Conservation (phyloP, 768 basidiomycete genomes). For the Auricularia sp. region DNA sequence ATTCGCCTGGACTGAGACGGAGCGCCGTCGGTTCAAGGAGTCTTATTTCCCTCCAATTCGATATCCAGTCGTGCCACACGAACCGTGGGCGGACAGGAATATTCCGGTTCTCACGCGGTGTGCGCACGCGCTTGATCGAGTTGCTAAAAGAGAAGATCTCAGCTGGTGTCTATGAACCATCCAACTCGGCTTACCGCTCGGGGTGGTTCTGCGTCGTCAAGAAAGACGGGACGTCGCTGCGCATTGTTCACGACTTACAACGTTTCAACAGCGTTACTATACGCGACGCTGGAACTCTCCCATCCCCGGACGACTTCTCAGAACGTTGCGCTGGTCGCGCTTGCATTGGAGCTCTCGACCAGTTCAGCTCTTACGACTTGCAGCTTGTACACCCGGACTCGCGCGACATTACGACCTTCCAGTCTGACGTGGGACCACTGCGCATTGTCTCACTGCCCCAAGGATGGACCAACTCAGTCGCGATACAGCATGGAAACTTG, state of each 20-base stretch:
- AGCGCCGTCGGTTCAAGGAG: conserved; percentile 10
- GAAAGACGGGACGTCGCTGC: conserved; percentile 11
- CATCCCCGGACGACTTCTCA: conserved; percentile 23
- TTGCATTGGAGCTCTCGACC: conserved; percentile 17
- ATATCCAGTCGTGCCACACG: conserved; percentile 28
- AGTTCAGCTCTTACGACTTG: conserved; percentile 28
- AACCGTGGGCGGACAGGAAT: conserved; percentile 27
- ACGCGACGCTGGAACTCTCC: conserved; percentile 26
- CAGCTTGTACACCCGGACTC: conserved; percentile 20
- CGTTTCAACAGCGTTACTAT: conserved; percentile 31
- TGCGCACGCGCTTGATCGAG: conserved; percentile 20
- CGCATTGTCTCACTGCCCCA: conserved; percentile 26
- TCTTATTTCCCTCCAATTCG: conserved; percentile 23
- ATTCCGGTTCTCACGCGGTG: conserved; percentile 24
- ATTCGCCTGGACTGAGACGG: conserved; percentile 14
- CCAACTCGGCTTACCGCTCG: conserved; percentile 28
- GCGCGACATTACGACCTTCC: conserved; percentile 32
- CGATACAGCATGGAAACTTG: conserved; percentile 32
- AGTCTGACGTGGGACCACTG: conserved; percentile 26
- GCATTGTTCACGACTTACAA: conserved; percentile 30
- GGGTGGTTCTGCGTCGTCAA: conserved; percentile 27
- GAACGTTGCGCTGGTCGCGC: conserved; percentile 25
- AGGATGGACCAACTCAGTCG: conserved; percentile 33
- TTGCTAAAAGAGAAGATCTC: conserved; percentile 28
- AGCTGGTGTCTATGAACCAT: conserved; percentile 31